phyloP scores from a whole-genome alignment of 225 moss, liverwort and hornwort species.

The Sphagnum contortum region DNA sequence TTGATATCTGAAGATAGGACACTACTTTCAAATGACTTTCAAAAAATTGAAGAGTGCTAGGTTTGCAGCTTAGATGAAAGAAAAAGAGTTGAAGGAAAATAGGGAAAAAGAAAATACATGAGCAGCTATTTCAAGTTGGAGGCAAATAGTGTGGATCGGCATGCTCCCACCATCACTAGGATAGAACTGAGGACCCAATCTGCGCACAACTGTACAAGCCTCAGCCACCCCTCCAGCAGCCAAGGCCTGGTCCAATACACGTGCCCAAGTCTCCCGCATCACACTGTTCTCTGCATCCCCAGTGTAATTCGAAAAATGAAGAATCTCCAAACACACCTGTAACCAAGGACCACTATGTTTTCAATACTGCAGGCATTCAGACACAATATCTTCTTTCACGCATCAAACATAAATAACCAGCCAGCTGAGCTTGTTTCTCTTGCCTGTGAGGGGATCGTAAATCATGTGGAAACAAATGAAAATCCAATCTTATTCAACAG shows the following conservation, averaged over 20 bases:
- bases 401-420: too few species aligned
- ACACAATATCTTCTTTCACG: too few species aligned
- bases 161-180: slow-evolving; percentile 94
- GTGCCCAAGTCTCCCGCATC: slow-evolving; percentile 97
- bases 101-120: slow-evolving; percentile 39
- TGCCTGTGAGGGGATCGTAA: too few species aligned
- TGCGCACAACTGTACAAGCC: slow-evolving; percentile 76
- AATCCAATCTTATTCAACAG: too few species aligned
- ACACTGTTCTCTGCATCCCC: slow-evolving; percentile 95
- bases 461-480: too few species aligned
- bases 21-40: too few species aligned
- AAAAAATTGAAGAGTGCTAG: too few species aligned
- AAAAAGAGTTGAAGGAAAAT: background rate
- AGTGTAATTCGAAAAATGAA: slow-evolving; percentile 98
- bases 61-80: too few species aligned
- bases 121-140: slow-evolving; percentile 85
- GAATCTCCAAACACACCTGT: slow-evolving; percentile 94
- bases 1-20: too few species aligned
- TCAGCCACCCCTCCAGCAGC: slow-evolving; percentile 76
- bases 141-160: slow-evolving; percentile 82
- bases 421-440: too few species aligned
- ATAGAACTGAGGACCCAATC: slow-evolving; percentile 85
- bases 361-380: too few species aligned
- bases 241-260: slow-evolving; percentile 91
- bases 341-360: background rate